Evolutionary conservation across 768 basidiomycete species (phyloP).

Genomic region (Saitozyma sp.): DNA sequence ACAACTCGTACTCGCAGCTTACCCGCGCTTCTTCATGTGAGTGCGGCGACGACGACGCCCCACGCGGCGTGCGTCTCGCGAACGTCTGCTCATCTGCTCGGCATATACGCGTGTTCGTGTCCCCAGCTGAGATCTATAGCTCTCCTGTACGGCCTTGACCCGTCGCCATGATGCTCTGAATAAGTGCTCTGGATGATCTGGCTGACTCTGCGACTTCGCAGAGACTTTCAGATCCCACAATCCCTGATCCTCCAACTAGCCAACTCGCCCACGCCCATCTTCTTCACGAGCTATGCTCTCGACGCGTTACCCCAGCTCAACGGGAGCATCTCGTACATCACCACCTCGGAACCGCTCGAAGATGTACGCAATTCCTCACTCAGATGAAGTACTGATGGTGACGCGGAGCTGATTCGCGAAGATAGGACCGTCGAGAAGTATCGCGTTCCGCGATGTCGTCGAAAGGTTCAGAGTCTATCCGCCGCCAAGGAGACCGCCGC

Average conservation of each 20-base stretch:
- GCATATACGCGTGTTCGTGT: too few species aligned
- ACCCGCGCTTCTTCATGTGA: slow-evolving; percentile 85
- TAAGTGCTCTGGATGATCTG: background rate
- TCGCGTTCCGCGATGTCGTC: slow-evolving; percentile 82
- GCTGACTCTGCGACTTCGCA: slow-evolving; percentile 6
- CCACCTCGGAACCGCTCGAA: slow-evolving; percentile 79
- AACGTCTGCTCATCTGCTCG: too few species aligned
- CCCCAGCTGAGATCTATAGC: slow-evolving; percentile 57
- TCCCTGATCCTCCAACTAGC: slow-evolving; percentile 69
- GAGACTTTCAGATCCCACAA: slow-evolving; percentile 86
- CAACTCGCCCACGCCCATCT: slow-evolving; percentile 79
- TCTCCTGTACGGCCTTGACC: background rate
- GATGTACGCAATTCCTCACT: slow-evolving; percentile 21
- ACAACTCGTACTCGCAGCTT: slow-evolving; percentile 86
- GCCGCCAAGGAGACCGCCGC: slow-evolving; percentile 75
- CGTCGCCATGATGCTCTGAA: background rate
- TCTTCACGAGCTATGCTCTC: slow-evolving; percentile 88
- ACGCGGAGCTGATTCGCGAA: slow-evolving; percentile 7
- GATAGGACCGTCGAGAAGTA: slow-evolving; percentile 51
- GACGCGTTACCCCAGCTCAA: slow-evolving; percentile 89
- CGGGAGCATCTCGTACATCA: slow-evolving; percentile 90
- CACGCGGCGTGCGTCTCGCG: background rate
- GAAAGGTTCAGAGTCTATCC: slow-evolving; percentile 84
- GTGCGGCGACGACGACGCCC: slow-evolving; percentile 5
- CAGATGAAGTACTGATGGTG: background rate